A percentile compares a stretch with the other conserved stretches of the same genome.
These are phyloP conservation scores for Eremochloa ophiuroides DNA, from an alignment of 176 grass and related monocot genomes.

Conservation along the genomic window DNA sequence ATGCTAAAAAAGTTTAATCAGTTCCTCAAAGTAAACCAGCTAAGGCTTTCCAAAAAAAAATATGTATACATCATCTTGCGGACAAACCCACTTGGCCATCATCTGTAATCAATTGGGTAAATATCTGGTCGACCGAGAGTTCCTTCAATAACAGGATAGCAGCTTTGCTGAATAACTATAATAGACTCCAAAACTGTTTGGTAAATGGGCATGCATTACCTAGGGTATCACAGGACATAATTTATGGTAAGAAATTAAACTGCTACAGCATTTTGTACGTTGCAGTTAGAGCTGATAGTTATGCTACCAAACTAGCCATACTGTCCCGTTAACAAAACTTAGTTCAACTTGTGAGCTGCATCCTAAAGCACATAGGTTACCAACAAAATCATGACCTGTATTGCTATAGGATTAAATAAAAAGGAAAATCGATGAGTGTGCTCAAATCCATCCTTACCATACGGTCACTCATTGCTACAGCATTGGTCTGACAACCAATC, in stretches of 20 bases:
- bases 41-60: background rate
- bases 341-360: background rate
- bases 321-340: background rate
- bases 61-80: background rate
- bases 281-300: background rate
- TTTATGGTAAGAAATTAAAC: background rate
- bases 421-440: background rate
- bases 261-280: background rate
- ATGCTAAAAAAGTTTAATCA: background rate
- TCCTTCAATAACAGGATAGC: background rate
- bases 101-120: slow-evolving; percentile 12
- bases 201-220: background rate
- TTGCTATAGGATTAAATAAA: background rate
- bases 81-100: background rate
- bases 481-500: slow-evolving; percentile 77
- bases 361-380: background rate
- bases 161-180: background rate
- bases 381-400: background rate
- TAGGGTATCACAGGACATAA: background rate
- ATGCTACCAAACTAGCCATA: background rate
- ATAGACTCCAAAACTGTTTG: background rate
- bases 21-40: background rate
- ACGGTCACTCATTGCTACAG: slow-evolving; percentile 76
- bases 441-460: slow-evolving; percentile 52
- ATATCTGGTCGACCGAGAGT: background rate